phyloP scores from a whole-genome alignment of 805 yeast genomes.

The Wickerhamiella nectarea region DNA sequence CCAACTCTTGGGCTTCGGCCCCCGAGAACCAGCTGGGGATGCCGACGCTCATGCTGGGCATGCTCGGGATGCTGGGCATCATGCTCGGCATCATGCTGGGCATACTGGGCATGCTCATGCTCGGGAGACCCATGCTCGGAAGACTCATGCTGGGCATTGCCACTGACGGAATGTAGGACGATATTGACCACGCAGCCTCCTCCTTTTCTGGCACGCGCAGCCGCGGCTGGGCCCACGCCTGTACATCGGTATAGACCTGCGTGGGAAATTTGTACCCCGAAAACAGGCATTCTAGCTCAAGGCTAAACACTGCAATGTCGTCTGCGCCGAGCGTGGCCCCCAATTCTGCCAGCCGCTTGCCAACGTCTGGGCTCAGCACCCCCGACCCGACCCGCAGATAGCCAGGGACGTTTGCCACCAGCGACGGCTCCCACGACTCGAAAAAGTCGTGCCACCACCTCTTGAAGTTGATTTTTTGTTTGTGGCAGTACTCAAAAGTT shows the following conservation, averaged over 20 bases:
- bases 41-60: not conserved
- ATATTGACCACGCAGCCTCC: no score
- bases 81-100: not conserved
- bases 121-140: no score
- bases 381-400: conserved; percentile 17
- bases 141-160: no score
- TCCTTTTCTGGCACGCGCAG: not conserved
- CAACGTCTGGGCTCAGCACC: conserved; percentile 59
- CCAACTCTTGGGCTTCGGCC: not conserved
- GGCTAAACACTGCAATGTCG: not conserved
- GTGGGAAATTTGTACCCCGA: not conserved
- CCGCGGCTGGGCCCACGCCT: not conserved
- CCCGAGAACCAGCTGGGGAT: no score
- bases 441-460: conserved; percentile 10
- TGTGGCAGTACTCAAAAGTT: not conserved
- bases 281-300: not conserved
- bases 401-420: not conserved
- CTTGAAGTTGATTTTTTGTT: not conserved
- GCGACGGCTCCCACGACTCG: not conserved
- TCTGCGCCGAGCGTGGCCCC: not conserved
- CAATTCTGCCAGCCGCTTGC: not conserved
- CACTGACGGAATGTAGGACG: not conserved
- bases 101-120: no score
- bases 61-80: not conserved
- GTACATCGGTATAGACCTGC: not conserved